phyloP scores from a whole-genome alignment of 306 rosid species.

The Cajanus cajan region DNA sequence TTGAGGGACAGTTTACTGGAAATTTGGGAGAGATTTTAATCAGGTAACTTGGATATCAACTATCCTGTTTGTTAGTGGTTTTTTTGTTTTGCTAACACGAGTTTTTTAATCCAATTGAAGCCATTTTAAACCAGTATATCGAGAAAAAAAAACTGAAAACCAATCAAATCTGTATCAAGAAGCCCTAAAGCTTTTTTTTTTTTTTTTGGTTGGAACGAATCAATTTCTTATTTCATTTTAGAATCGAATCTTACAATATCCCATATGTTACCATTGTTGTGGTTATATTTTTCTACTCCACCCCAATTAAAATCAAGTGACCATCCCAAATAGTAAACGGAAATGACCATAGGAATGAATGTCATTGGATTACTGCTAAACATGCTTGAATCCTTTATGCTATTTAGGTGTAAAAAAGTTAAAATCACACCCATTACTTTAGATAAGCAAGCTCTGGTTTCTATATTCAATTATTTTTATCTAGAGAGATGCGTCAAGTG shows the following conservation, averaged over 20 bases:
- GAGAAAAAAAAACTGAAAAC: not conserved
- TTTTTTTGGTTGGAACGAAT: not conserved
- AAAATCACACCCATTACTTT: not conserved
- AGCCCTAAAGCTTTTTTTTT: not conserved
- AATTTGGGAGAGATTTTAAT: constrained; percentile 50
- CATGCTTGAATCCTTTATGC: not conserved
- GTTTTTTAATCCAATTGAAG: too few relatives aligned
- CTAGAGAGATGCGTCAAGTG: too few relatives aligned
- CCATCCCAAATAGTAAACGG: not conserved
- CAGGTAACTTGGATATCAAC: constrained; percentile 33
- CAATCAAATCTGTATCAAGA: not conserved
- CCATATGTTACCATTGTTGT: not conserved
- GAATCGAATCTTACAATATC: not conserved
- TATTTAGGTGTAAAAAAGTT: not conserved
- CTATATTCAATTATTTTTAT: not conserved
- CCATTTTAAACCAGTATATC: too few relatives aligned
- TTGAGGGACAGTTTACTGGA: constrained; percentile 51
- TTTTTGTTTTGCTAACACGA: not conserved
- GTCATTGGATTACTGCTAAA: not conserved
- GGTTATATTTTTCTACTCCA: too few relatives aligned
- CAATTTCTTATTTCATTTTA: not conserved
- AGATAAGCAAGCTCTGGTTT: not conserved
- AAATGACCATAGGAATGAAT: not conserved
- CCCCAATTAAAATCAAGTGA: not conserved
- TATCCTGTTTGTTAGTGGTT: not conserved